A percentile compares a stretch with the other conserved stretches of the same genome.
phyloP scores from a whole-genome alignment of 2,329 filamentous ascomycete genomes.

The Sordariomycetes sp. region DNA sequence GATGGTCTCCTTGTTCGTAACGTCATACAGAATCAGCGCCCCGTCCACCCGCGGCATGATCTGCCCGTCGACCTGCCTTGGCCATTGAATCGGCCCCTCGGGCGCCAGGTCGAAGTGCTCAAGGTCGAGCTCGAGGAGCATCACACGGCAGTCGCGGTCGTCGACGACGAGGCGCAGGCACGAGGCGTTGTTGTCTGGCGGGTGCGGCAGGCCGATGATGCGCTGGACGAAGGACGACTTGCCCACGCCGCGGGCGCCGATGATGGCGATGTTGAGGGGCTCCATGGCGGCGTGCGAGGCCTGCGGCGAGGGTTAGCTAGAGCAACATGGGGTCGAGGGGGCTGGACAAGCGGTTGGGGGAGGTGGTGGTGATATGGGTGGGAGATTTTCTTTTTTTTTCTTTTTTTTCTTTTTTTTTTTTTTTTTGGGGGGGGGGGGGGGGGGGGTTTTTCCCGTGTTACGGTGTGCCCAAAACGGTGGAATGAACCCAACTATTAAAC shows the following conservation, averaged over 20 bases:
- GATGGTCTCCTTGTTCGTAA: constrained; percentile 65
- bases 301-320: not conserved
- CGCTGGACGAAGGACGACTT: constrained; percentile 57
- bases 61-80: constrained; percentile 54
- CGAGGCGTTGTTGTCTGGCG: constrained; percentile 39
- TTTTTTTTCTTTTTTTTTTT: no score
- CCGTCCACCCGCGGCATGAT: constrained; percentile 68
- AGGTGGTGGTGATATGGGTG: not conserved
- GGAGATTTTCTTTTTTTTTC: no score
- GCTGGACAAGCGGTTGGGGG: not conserved
- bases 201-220: constrained; percentile 39
- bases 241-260: constrained; percentile 52
- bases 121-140: constrained; percentile 51
- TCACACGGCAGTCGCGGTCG: constrained; percentile 42
- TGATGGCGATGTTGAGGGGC: constrained; percentile 50
- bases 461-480: not conserved
- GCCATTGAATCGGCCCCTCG: constrained; percentile 48
- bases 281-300: constrained; percentile 29
- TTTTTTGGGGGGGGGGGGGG: no score
- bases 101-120: constrained; percentile 50
- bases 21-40: constrained; percentile 77
- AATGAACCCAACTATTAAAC: no score
- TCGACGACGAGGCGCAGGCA: constrained; percentile 46
- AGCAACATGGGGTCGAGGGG: not conserved
- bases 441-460: not conserved